Conservation (phyloP, 495 filamentous ascomycete species). For the Lasiosphaeris hirsuta region DNA sequence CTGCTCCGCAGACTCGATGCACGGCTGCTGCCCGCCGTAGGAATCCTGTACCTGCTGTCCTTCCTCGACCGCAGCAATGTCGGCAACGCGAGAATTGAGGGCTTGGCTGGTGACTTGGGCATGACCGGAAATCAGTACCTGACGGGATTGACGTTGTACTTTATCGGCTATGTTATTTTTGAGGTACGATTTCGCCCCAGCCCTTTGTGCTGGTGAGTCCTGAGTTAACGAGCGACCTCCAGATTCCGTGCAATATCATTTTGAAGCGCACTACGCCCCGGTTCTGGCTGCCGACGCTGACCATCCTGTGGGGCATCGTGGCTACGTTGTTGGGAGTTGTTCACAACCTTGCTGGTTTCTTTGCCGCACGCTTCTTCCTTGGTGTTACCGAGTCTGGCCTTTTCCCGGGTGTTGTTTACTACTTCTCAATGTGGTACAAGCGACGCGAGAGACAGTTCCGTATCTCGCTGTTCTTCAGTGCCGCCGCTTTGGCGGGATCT, state of each 20-base stretch:
- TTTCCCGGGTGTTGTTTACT: conserved; percentile 75
- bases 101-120: conserved; percentile 57
- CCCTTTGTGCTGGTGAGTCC: neutral
- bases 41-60: conserved; percentile 66
- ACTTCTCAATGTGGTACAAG: conserved; percentile 85
- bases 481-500: conserved; percentile 70
- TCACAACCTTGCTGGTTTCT: conserved; percentile 62
- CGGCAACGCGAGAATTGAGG: conserved; percentile 56
- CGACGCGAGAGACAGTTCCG: conserved; percentile 67
- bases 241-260: conserved; percentile 70
- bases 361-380: conserved; percentile 61
- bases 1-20: conserved; percentile 65
- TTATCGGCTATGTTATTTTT: conserved; percentile 68
- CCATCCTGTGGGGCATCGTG: conserved; percentile 53
- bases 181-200: conserved; percentile 21
- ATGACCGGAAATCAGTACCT: conserved; percentile 74
- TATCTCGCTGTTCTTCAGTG: conserved; percentile 71
- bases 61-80: conserved; percentile 75
- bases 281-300: conserved; percentile 51
- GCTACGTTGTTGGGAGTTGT: conserved; percentile 69
- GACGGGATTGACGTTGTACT: conserved; percentile 68
- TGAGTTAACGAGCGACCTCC: conserved; percentile 3
- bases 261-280: conserved; percentile 68
- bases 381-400: conserved; percentile 56
- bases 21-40: conserved; percentile 62